Conservation (phyloP, 192 early-diverging fungal species). For the Pilaira anomala region DNA sequence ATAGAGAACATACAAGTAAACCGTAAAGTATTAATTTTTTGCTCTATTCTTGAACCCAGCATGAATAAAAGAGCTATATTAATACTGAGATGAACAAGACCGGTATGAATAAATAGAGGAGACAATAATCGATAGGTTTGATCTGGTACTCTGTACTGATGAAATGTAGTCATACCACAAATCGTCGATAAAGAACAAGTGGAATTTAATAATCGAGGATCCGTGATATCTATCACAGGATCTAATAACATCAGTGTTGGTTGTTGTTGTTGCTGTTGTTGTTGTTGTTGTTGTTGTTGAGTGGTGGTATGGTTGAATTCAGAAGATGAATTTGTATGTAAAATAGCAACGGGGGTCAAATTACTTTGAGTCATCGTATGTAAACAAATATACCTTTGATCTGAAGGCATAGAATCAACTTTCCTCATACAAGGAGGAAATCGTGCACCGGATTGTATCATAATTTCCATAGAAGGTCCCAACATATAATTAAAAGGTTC, state of each 20-base stretch:
- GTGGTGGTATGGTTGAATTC: no score
- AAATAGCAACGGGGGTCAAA: neutral
- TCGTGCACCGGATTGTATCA: slow-evolving; percentile 56
- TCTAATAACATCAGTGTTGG: neutral
- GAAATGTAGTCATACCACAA: slow-evolving; percentile 59
- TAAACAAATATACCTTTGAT: slow-evolving; percentile 1
- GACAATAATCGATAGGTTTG: slow-evolving; percentile 80
- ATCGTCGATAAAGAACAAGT: slow-evolving; percentile 55
- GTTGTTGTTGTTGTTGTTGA: no score
- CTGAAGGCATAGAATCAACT: slow-evolving; percentile 10
- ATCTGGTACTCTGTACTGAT: slow-evolving; percentile 46
- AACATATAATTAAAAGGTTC: slow-evolving; percentile 14
- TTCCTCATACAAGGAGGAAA: slow-evolving; percentile 80
- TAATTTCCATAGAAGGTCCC: slow-evolving; percentile 4
- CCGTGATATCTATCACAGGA: neutral
- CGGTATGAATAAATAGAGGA: slow-evolving; percentile 80
- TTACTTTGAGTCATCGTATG: neutral
- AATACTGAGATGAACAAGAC: slow-evolving; percentile 70
- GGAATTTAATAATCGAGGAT: neutral
- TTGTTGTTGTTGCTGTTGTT: neutral
- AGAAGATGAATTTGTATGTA: no score
- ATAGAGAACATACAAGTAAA: slow-evolving; percentile 45
- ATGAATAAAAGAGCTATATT: slow-evolving; percentile 69
- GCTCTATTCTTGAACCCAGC: slow-evolving; percentile 71
- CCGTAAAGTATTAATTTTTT: slow-evolving; percentile 70